phyloP scores from a whole-genome alignment of 140 eudicot species.

The Flaveria floridana region DNA sequence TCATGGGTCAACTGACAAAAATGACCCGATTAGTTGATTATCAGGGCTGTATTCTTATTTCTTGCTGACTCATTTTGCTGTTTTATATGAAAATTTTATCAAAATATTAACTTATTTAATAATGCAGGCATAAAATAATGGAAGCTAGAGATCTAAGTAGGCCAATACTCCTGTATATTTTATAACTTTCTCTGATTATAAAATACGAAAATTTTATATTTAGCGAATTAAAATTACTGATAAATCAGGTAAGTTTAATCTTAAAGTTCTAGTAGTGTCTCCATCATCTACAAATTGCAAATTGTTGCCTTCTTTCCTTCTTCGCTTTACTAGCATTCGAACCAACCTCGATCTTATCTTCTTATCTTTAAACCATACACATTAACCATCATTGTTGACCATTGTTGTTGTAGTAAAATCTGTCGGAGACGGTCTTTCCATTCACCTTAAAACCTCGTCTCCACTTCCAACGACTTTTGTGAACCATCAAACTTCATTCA shows the following conservation, averaged over 20 bases:
- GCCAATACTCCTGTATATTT: not conserved
- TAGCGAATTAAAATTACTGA: no score
- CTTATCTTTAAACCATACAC: no score
- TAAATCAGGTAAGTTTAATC: no score
- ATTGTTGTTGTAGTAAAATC: not conserved
- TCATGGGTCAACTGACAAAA: conserved; percentile 34
- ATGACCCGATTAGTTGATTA: conserved; percentile 21
- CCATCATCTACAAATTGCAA: not conserved
- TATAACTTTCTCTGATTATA: no score
- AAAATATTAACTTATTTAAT: not conserved
- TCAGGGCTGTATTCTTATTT: conserved; percentile 28
- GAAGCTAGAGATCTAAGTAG: not conserved
- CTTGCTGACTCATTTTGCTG: conserved; percentile 27
- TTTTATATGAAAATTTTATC: not conserved
- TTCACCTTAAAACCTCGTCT: no score
- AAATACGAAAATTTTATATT: no score
- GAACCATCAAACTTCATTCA: not conserved
- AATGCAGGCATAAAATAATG: not conserved
- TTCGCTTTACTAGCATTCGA: no score
- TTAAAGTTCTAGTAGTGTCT: not conserved
- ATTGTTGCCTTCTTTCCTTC: no score
- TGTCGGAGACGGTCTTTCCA: not conserved
- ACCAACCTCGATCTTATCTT: no score
- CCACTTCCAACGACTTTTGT: no score
- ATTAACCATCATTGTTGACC: no score